phyloP scores from a whole-genome alignment of 2,329 filamentous ascomycete genomes.

The Sphaerulina vaccinii region DNA sequence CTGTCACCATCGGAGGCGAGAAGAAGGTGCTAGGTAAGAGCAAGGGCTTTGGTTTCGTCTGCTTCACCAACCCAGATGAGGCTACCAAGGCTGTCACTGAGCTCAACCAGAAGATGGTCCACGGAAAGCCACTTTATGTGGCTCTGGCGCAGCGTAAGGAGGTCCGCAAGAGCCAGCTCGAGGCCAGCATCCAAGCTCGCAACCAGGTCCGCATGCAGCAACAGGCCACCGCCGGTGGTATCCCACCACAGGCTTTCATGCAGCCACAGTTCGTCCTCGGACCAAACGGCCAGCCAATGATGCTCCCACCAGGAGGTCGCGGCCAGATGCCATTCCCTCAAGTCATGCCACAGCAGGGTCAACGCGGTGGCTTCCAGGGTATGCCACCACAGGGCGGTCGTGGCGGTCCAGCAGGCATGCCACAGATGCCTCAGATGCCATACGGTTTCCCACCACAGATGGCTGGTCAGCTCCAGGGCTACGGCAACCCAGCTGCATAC shows the following conservation, averaged over 20 bases:
- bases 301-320: slow-evolving; percentile 53
- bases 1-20: slow-evolving; percentile 56
- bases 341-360: slow-evolving; percentile 64
- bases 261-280: slow-evolving; percentile 85
- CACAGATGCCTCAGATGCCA: slow-evolving; percentile 83
- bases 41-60: slow-evolving; percentile 99
- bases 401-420: slow-evolving; percentile 70
- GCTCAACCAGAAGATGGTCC: slow-evolving; percentile 99
- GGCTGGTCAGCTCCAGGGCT: slow-evolving; percentile 71
- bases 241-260: slow-evolving; percentile 73
- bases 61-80: slow-evolving; percentile 99
- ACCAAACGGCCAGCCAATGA: slow-evolving; percentile 68
- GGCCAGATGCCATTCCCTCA: slow-evolving; percentile 63
- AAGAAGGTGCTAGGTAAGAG: slow-evolving; percentile 84
- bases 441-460: slow-evolving; percentile 71
- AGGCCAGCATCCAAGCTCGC: slow-evolving; percentile 97
- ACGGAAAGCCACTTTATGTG: slow-evolving; percentile 95
- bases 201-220: slow-evolving; percentile 99
- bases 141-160: slow-evolving; percentile 99
- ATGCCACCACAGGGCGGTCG: slow-evolving; percentile 84
- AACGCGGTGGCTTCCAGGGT: slow-evolving; percentile 80
- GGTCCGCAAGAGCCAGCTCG: slow-evolving; percentile 97
- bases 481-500: slow-evolving; percentile 70
- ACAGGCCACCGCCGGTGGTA: slow-evolving; percentile 76
- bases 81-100: slow-evolving; percentile 98